Evolutionary conservation across 202 grass and related monocot genomes (phyloP), one percentile per base, ranked within the genome.

Genomic region (Carex sylvatica): DNA sequence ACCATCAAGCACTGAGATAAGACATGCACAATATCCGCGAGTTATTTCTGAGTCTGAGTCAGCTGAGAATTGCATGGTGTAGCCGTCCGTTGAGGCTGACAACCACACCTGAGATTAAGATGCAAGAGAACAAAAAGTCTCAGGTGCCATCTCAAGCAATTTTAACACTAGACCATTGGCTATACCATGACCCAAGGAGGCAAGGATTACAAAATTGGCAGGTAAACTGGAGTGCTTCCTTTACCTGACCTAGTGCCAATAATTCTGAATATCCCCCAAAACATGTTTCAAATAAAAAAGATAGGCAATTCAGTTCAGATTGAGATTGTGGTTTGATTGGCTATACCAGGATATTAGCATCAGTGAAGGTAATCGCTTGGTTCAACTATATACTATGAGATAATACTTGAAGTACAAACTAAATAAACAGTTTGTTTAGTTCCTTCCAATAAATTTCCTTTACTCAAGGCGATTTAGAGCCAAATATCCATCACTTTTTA

Each of bases 31-130:
- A 83, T 91, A 98, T 0, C 95, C 92, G 23, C 90, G 91, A 24
- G 92, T 93, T 81, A 98, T 88, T 85, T 98, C 95, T 13, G 95
- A 93, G 80, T 98, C 95, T 14, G 95, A 98, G 78, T 98, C 95
- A 40, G 92, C 95, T 0, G 92, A 83, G 86, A 98, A 98, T 35
- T 85, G 82, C 95, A 98, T 90, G 67, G 83, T 83, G 38, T 89
- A 91, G 18, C 75, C 81, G 5, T 31, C 89, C 2, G 46, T 82
- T 69, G 80, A 82, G 63, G n/a, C 26, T 35, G 80, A 82, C 44
- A 82, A 19, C 80, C 80, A 82, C 19, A 82, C 80, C 80, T 82
- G 23, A 23, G 5, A 77, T 33, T 56, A 33, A 81, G 30, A 79
- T 79, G 58, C 38, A 63, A 65, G 78, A 81, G 60, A 26, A 65